phyloP scores from a whole-genome alignment of 2,329 filamentous ascomycete genomes.

The Macrophomina phaseolina region DNA sequence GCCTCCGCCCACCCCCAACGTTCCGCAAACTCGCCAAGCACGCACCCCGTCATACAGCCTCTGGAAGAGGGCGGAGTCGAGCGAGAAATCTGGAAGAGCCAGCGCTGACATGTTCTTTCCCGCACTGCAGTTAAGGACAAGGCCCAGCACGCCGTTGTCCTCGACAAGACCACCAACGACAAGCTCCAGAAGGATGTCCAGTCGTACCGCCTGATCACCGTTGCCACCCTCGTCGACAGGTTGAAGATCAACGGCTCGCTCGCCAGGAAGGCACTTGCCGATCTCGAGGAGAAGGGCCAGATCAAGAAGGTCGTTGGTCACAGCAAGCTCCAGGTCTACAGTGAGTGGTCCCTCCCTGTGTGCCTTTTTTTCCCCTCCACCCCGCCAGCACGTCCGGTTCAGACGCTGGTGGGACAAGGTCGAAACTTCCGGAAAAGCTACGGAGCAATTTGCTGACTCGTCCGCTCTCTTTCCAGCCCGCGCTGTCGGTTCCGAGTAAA shows the following conservation, averaged over 20 bases:
- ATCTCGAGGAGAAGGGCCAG: conserved; percentile 96
- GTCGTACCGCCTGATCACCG: conserved; percentile 99
- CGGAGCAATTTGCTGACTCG: background rate
- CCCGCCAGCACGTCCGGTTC: background rate
- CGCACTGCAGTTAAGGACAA: conserved; percentile 93
- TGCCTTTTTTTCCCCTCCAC: background rate
- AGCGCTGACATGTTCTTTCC: conserved; percentile 31
- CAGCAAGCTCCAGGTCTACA: conserved; percentile 99
- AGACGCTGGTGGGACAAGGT: conserved; percentile 6
- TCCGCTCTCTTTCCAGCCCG: conserved; percentile 3
- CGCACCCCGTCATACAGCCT: background rate
- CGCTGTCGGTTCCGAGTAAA: conserved; percentile 26
- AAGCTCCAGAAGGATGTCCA: conserved; percentile 99
- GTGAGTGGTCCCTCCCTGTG: conserved; percentile 55
- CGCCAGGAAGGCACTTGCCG: conserved; percentile 84
- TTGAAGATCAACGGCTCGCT: conserved; percentile 99
- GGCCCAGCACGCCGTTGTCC: conserved; percentile 98
- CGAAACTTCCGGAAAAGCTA: background rate
- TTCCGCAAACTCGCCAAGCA: conserved; percentile 9
- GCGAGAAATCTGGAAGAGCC: background rate
- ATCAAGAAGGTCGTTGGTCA: conserved; percentile 98
- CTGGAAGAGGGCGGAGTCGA: background rate
- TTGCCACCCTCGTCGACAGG: conserved; percentile 97
- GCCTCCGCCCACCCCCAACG: background rate
- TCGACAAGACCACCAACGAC: conserved; percentile 97